Evolutionary conservation across 768 basidiomycete species (phyloP).

Genomic region (Pleurotus ostreatus): DNA sequence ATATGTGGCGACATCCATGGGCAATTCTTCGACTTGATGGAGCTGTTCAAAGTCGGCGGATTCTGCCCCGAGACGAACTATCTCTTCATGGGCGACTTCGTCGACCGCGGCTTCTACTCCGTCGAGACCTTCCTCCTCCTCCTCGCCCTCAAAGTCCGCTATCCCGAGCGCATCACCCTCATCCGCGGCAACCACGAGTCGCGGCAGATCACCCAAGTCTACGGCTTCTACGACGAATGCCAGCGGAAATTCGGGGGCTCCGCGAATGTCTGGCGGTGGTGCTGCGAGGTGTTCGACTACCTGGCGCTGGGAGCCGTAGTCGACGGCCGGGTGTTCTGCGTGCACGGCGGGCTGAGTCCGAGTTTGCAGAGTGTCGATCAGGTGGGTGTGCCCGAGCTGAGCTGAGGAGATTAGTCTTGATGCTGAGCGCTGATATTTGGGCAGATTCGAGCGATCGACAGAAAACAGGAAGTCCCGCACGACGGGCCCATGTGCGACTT

Average conservation of each 20-base stretch:
- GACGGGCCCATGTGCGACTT: constrained; percentile 99
- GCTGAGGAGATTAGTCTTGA: not conserved
- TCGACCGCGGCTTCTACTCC: constrained; percentile 95
- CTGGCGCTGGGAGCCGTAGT: constrained; percentile 92
- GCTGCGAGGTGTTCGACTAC: constrained; percentile 98
- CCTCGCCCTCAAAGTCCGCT: constrained; percentile 93
- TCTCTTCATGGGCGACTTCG: constrained; percentile 98
- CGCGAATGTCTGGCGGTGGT: constrained; percentile 95
- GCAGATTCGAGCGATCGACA: constrained; percentile 90
- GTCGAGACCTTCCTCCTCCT: constrained; percentile 95
- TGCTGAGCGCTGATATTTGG: constrained; percentile 8
- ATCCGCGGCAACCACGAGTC: constrained; percentile 98
- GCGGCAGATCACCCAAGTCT: constrained; percentile 94
- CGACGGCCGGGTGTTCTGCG: constrained; percentile 96
- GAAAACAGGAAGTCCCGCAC: constrained; percentile 97
- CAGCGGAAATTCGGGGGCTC: constrained; percentile 86
- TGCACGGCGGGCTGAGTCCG: constrained; percentile 94
- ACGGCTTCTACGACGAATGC: constrained; percentile 95
- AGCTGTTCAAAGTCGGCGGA: constrained; percentile 91
- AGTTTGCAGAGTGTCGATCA: constrained; percentile 85
- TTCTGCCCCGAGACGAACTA: constrained; percentile 93
- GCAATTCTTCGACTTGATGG: constrained; percentile 95
- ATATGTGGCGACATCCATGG: constrained; percentile 97
- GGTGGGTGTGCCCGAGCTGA: constrained; percentile 33
- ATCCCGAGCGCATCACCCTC: constrained; percentile 95